phyloP scores from a whole-genome alignment of 2,329 filamentous ascomycete species.

The Pyricularia sp. region DNA sequence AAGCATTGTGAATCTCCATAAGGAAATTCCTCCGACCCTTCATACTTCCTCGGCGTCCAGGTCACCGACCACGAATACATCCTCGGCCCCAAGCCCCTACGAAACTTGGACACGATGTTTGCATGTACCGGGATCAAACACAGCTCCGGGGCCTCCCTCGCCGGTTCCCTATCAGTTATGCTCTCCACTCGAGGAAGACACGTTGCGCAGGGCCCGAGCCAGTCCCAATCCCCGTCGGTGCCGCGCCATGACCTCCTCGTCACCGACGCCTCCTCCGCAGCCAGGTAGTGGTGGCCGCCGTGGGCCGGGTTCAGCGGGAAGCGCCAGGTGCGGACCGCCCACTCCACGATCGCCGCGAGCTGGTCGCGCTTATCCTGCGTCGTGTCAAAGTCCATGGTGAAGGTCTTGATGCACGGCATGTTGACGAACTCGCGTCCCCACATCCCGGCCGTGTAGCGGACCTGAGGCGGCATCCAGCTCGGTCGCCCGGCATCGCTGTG shows the following conservation, averaged over 20 bases:
- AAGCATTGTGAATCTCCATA: background rate
- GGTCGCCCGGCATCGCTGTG: background rate
- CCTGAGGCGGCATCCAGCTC: background rate
- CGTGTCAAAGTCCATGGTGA: slow-evolving; percentile 5
- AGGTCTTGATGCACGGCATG: slow-evolving; percentile 4
- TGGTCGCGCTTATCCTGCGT: background rate
- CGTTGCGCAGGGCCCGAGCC: background rate
- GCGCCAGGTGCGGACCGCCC: background rate
- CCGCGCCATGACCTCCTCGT: slow-evolving; percentile 2
- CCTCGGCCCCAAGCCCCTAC: background rate
- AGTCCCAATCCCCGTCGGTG: background rate
- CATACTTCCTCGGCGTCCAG: background rate
- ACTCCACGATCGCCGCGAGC: background rate
- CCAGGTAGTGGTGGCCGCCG: slow-evolving; percentile 2
- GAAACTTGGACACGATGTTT: background rate
- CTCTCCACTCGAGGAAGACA: background rate
- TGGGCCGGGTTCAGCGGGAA: slow-evolving; percentile 3
- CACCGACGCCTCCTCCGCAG: background rate
- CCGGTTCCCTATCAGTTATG: background rate
- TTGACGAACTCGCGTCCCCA: slow-evolving; percentile 2
- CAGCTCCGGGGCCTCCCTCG: background rate
- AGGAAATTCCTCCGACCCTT: background rate
- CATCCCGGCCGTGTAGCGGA: background rate
- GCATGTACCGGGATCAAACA: background rate
- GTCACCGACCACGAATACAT: slow-evolving; percentile 1